Percentiles rank a stretch among this genome's conserved stretches.
phyloP scores from a whole-genome alignment of 805 yeast genomes.

The Metschnikowia reukaufii region DNA sequence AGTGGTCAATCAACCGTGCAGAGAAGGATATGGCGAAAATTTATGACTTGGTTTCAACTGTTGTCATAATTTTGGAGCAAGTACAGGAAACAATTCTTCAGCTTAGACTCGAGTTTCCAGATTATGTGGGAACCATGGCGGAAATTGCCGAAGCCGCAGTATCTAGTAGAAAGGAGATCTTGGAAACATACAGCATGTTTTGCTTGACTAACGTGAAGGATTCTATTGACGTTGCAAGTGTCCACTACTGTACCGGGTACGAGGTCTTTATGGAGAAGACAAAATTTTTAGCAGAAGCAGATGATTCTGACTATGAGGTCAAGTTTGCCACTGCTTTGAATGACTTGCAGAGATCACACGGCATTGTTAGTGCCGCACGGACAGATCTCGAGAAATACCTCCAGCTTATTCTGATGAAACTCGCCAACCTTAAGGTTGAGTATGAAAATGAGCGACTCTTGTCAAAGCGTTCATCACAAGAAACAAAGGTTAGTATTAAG shows the following conservation, averaged over 20 bases:
- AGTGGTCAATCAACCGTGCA: neutral
- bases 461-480: neutral
- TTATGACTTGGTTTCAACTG: neutral
- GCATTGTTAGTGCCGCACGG: too few relatives aligned
- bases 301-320: neutral
- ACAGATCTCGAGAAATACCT: too few relatives aligned
- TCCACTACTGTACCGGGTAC: constrained; percentile 1
- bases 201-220: neutral
- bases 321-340: too few relatives aligned
- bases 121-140: neutral
- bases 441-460: neutral
- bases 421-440: neutral
- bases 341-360: too few relatives aligned
- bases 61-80: neutral
- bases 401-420: neutral
- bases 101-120: neutral
- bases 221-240: neutral
- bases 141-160: neutral
- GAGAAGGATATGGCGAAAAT: neutral
- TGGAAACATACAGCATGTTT: neutral
- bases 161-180: neutral
- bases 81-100: neutral
- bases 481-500: neutral
- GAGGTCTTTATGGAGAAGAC: neutral
- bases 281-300: neutral